phyloP scores from a whole-genome alignment of 2,329 filamentous ascomycete genomes.

The Ophiosphaerella herpotricha region DNA sequence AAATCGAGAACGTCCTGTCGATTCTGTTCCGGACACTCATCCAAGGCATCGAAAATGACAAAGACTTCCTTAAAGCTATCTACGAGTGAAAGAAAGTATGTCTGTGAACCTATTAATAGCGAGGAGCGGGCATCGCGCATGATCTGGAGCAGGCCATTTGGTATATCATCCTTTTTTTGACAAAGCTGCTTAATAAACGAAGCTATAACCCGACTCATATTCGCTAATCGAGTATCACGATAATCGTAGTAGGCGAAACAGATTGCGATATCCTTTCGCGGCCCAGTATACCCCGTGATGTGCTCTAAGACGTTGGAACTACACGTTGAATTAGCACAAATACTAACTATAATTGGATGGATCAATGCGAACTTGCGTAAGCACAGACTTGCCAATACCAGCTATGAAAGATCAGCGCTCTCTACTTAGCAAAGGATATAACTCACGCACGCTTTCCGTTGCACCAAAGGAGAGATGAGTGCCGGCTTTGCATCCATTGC shows the following conservation, averaged over 20 bases:
- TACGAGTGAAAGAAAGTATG: slow-evolving; percentile 8
- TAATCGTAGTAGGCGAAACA: slow-evolving; percentile 31
- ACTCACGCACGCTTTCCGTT: slow-evolving; percentile 22
- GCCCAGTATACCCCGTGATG: slow-evolving; percentile 11
- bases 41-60: slow-evolving; percentile 19
- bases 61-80: slow-evolving; percentile 9
- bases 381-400: slow-evolving; percentile 29
- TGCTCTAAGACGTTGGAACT: slow-evolving; percentile 28
- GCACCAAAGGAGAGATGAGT: slow-evolving; percentile 25
- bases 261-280: slow-evolving; percentile 14
- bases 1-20: slow-evolving; percentile 6
- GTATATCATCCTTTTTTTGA: slow-evolving; percentile 7
- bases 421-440: neutral
- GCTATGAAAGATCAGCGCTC: slow-evolving; percentile 14
- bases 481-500: slow-evolving; percentile 14
- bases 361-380: slow-evolving; percentile 13
- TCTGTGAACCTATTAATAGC: slow-evolving; percentile 13
- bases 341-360: neutral
- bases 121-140: slow-evolving; percentile 11
- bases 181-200: slow-evolving; percentile 17
- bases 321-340: neutral
- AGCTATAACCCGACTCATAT: slow-evolving; percentile 8
- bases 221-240: slow-evolving; percentile 6
- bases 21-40: slow-evolving; percentile 17
- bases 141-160: slow-evolving; percentile 8